Conservation (phyloP, 148 eudicot genomes). For the Silene conica region DNA sequence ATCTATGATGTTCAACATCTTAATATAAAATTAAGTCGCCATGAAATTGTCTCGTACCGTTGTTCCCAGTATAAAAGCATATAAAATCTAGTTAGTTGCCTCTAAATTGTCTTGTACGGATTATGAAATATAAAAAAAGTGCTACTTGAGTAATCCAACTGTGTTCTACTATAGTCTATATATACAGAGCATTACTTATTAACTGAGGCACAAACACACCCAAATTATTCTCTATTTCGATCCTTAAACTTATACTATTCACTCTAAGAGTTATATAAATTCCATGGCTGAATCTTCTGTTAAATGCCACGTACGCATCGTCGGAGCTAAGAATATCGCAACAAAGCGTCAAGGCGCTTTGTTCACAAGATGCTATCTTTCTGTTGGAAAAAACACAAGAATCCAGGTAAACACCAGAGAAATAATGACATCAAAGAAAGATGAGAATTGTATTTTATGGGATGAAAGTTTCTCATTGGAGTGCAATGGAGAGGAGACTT, state of each 20-base stretch:
- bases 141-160: too few relatives aligned
- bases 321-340: slow-evolving; percentile 44
- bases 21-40: background rate
- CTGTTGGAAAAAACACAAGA: slow-evolving; percentile 40
- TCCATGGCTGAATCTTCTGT: slow-evolving; percentile 26
- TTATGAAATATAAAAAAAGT: too few relatives aligned
- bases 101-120: slow-evolving; percentile 2
- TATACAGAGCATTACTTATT: background rate
- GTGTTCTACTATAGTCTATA: slow-evolving; percentile 14
- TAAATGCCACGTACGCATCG: slow-evolving; percentile 35
- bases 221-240: background rate
- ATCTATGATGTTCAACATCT: background rate
- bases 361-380: slow-evolving; percentile 52
- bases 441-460: slow-evolving; percentile 31
- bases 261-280: too few relatives aligned
- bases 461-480: slow-evolving; percentile 43
- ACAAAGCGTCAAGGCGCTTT: slow-evolving; percentile 23
- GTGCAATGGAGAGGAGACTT: slow-evolving; percentile 37
- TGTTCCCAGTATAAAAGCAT: background rate
- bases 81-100: slow-evolving; percentile 12
- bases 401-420: slow-evolving; percentile 40
- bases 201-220: background rate
- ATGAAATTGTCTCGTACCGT: background rate
- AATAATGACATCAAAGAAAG: slow-evolving; percentile 29
- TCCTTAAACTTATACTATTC: background rate